Evolutionary conservation across 2,329 filamentous ascomycete genomes (phyloP).

Genomic region (Ophiostoma himal-ulmi): DNA sequence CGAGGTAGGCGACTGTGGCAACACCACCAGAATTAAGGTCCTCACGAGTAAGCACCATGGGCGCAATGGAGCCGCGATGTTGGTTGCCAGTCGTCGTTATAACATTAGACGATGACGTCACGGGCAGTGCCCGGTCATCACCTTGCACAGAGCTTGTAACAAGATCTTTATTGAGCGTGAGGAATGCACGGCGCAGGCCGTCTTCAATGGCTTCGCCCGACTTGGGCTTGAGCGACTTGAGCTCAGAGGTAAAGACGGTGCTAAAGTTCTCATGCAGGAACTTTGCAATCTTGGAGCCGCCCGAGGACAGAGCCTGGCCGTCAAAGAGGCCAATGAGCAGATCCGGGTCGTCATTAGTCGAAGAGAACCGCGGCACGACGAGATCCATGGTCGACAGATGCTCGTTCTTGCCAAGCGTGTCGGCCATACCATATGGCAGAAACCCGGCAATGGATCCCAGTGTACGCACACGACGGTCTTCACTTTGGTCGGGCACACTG

Average conservation of each 20-base stretch:
- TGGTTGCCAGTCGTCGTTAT: constrained; percentile 30
- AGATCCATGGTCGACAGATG: constrained; percentile 94
- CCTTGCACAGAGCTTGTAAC: constrained; percentile 77
- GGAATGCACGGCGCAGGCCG: constrained; percentile 78
- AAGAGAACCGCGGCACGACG: constrained; percentile 86
- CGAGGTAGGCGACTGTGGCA: constrained; percentile 84
- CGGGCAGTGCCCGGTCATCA: constrained; percentile 35
- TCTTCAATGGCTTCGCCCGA: constrained; percentile 70
- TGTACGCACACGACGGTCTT: constrained; percentile 92
- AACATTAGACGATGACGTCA: constrained; percentile 34
- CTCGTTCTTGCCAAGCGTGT: constrained; percentile 86
- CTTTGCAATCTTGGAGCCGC: constrained; percentile 93
- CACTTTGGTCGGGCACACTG: constrained; percentile 88
- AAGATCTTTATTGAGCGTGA: constrained; percentile 88
- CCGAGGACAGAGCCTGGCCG: constrained; percentile 78
- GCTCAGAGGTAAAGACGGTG: constrained; percentile 71
- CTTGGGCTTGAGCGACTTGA: constrained; percentile 66
- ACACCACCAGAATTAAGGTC: constrained; percentile 87
- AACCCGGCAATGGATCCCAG: constrained; percentile 89
- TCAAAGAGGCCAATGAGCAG: constrained; percentile 94
- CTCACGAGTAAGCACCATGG: constrained; percentile 77
- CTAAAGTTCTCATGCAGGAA: constrained; percentile 95
- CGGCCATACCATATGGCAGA: constrained; percentile 94
- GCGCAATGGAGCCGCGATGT: constrained; percentile 61
- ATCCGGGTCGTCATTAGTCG: constrained; percentile 68